Percentiles rank a stretch among this genome's conserved stretches.
Evolutionary conservation across 176 grass and related monocot species (phyloP).

Genomic region (Phragmites australis): DNA sequence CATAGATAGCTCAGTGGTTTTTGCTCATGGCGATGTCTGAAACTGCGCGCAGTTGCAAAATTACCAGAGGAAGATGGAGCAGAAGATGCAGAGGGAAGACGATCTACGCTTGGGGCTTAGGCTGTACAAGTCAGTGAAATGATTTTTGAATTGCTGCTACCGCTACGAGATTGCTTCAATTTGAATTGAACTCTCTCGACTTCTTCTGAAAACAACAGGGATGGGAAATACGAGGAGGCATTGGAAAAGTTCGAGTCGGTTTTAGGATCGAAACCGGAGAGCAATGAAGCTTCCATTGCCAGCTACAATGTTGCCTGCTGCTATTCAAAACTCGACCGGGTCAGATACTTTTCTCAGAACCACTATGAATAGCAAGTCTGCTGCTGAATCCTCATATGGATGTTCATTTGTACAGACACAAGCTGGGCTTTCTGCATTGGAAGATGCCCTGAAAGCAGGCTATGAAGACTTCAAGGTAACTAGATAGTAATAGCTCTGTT

Average conservation of each 20-base stretch:
- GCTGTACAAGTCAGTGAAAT: slow-evolving; percentile 82
- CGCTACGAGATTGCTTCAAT: slow-evolving; percentile 13
- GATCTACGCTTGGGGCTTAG: slow-evolving; percentile 73
- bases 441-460: slow-evolving; percentile 80
- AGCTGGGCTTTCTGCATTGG: slow-evolving; percentile 80
- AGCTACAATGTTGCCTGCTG: slow-evolving; percentile 97
- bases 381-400: slow-evolving; percentile 23
- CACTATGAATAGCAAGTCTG: background rate
- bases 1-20: background rate
- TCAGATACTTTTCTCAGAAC: slow-evolving; percentile 20
- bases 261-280: slow-evolving; percentile 77
- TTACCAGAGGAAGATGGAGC: slow-evolving; percentile 76
- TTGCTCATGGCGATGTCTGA: background rate
- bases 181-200: slow-evolving; percentile 5
- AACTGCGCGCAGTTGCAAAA: slow-evolving; percentile 72
- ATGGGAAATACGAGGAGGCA: slow-evolving; percentile 79
- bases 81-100: slow-evolving; percentile 73
- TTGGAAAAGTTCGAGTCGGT: slow-evolving; percentile 96
- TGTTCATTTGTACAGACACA: slow-evolving; percentile 50
- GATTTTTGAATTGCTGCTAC: background rate
- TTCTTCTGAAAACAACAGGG: slow-evolving; percentile 5
- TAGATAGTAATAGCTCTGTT: background rate
- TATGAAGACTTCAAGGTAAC: slow-evolving; percentile 94
- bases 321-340: slow-evolving; percentile 92
- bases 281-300: slow-evolving; percentile 63